These are phyloP conservation scores for Leccinum solheimii DNA, from an alignment of 1,284 basidiomycete genomes.

Conservation along the genomic window DNA sequence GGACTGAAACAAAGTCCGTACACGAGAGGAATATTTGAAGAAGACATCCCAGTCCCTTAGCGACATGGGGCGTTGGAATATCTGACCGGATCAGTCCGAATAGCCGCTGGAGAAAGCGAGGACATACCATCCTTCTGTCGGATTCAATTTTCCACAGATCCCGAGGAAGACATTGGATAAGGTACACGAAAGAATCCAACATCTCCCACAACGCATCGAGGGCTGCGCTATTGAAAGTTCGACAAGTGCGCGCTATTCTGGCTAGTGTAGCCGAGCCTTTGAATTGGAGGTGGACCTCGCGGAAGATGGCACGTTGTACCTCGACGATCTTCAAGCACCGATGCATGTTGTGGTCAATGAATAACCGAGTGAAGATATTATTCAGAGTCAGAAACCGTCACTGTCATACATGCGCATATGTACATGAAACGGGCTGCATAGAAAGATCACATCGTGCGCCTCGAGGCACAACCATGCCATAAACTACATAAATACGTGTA, in stretches of 20 bases:
- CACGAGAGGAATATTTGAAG: conserved; percentile 25
- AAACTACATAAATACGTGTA: neutral
- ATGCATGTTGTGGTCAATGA: conserved; percentile 18
- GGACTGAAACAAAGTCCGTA: conserved; percentile 12
- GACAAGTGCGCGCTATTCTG: conserved; percentile 31
- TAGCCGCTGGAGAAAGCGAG: neutral
- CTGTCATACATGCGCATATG: neutral
- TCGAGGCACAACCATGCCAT: conserved; percentile 1
- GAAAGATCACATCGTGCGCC: neutral
- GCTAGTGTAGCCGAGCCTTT: conserved; percentile 16
- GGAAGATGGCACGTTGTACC: conserved; percentile 26
- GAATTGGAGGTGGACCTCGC: conserved; percentile 7
- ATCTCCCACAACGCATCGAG: conserved; percentile 29
- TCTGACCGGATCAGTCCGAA: conserved; percentile 17
- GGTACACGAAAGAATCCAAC: conserved; percentile 21
- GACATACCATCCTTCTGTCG: conserved; percentile 18
- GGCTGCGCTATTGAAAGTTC: conserved; percentile 21
- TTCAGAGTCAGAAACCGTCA: conserved; percentile 1
- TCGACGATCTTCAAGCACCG: conserved; percentile 28
- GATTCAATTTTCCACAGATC: conserved; percentile 27
- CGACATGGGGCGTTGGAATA: conserved; percentile 30
- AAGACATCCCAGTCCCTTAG: conserved; percentile 32
- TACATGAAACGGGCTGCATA: neutral
- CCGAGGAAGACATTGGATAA: conserved; percentile 28
- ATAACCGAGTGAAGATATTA: neutral